Percentiles rank a stretch among this genome's conserved stretches.
phyloP scores from a whole-genome alignment of 139 green algal species.

The Parachlorella kessleri region DNA sequence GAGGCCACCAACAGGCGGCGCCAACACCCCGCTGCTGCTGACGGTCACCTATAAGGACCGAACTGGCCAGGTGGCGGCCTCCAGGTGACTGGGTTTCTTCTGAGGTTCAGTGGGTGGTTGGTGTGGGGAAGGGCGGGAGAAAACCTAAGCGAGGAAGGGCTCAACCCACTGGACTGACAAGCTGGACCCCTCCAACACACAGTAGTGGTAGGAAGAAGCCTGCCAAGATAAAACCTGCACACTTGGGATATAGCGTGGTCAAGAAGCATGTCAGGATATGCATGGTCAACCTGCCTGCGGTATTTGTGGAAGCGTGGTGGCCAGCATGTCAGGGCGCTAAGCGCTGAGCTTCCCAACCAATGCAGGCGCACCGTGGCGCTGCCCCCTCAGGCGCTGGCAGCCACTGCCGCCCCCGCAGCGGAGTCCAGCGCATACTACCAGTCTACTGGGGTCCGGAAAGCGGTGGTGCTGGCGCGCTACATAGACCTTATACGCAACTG shows the following conservation, averaged over 20 bases:
- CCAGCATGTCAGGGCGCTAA: no score
- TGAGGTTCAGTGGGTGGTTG: background rate
- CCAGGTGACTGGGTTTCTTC: background rate
- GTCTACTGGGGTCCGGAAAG: constrained; percentile 18
- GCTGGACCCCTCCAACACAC: no score
- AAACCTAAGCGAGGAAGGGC: no score
- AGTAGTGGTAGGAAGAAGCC: no score
- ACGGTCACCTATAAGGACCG: constrained; percentile 25
- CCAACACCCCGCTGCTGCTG: constrained; percentile 15
- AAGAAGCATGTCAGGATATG: no score
- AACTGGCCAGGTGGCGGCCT: background rate
- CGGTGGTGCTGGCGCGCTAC: constrained; percentile 27
- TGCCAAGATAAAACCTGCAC: no score
- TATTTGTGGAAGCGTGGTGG: no score
- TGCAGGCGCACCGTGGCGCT: background rate
- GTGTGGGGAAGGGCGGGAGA: no score
- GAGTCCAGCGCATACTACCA: constrained; percentile 1
- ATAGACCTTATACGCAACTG: constrained; percentile 15
- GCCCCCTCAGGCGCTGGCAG: background rate
- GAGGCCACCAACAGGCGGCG: background rate
- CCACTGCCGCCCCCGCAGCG: background rate
- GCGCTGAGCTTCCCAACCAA: no score
- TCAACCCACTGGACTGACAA: no score
- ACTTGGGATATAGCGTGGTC: no score
- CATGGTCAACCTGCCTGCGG: no score